Evolutionary conservation across 2,329 filamentous ascomycete genomes (phyloP).

Genomic region (Cordyceps fumosorosea): DNA sequence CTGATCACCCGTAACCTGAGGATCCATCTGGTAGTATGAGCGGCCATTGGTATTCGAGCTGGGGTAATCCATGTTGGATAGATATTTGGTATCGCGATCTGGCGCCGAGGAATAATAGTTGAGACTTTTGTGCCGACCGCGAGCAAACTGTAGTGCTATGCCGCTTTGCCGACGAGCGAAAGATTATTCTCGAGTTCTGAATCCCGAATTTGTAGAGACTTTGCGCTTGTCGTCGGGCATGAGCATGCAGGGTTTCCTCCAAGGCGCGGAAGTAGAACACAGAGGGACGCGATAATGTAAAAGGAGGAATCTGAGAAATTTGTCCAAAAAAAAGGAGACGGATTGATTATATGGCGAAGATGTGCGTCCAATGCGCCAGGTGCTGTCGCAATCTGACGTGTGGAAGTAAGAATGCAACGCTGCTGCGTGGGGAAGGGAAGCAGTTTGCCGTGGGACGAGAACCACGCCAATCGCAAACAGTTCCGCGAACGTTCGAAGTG

Average conservation of each 20-base stretch:
- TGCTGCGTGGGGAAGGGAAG: slow-evolving; percentile 1
- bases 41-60: not conserved
- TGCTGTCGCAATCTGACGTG: slow-evolving; percentile 4
- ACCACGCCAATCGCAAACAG: not conserved
- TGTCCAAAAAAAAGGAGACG: not conserved
- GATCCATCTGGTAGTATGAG: slow-evolving; percentile 5
- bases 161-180: no score
- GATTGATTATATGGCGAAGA: not conserved
- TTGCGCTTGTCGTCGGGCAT: no score
- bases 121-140: no score
- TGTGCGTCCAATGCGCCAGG: not conserved
- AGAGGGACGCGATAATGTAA: not conserved
- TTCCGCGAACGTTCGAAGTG: not conserved
- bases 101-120: no score
- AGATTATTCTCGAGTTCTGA: no score
- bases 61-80: no score
- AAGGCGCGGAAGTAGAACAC: not conserved
- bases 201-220: no score
- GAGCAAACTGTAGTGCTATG: no score
- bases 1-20: slow-evolving; percentile 5
- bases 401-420: slow-evolving; percentile 8
- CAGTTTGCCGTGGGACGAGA: not conserved
- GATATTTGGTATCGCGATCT: no score
- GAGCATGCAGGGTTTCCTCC: not conserved
- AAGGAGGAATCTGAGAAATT: no score